Percentiles rank a stretch among this genome's conserved stretches.
Evolutionary conservation across 108 stramenopile species (phyloP).

Genomic region (Skeletonema marinoi): DNA sequence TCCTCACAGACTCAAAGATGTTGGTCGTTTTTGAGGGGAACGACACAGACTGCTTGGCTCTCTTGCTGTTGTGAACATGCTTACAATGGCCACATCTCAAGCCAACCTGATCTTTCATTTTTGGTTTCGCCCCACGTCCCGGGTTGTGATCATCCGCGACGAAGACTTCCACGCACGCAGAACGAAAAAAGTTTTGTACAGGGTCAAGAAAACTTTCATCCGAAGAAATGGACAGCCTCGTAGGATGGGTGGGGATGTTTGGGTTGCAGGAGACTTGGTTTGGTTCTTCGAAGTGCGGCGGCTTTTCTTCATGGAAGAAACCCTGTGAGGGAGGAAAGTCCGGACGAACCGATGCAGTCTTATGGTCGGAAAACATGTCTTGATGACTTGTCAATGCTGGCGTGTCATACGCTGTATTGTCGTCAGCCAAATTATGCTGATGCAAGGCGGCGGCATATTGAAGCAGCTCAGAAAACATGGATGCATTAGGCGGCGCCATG

Average conservation of each 20-base stretch:
- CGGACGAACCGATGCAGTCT: not conserved
- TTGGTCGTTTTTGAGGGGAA: not conserved
- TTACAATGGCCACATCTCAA: not conserved
- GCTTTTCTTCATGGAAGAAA: not conserved
- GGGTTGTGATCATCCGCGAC: not conserved
- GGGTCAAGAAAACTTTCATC: not conserved
- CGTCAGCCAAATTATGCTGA: not conserved
- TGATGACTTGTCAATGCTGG: not conserved
- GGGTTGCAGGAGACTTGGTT: not conserved
- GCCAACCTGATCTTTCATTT: not conserved
- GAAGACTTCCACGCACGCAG: not conserved
- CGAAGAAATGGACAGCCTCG: not conserved
- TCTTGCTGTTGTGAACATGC: not conserved
- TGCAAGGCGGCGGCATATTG: not conserved
- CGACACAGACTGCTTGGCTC: not conserved
- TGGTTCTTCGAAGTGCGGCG: not conserved
- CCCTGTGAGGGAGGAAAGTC: not conserved
- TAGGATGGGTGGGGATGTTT: not conserved
- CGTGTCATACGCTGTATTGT: not conserved
- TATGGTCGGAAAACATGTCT: not conserved
- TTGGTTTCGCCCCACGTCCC: not conserved
- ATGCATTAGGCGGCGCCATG: not conserved
- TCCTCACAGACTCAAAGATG: not conserved
- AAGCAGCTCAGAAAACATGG: not conserved
- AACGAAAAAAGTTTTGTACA: not conserved